Conservation (phyloP, 306 rosid genomes). For the Quercus wislizeni region DNA sequence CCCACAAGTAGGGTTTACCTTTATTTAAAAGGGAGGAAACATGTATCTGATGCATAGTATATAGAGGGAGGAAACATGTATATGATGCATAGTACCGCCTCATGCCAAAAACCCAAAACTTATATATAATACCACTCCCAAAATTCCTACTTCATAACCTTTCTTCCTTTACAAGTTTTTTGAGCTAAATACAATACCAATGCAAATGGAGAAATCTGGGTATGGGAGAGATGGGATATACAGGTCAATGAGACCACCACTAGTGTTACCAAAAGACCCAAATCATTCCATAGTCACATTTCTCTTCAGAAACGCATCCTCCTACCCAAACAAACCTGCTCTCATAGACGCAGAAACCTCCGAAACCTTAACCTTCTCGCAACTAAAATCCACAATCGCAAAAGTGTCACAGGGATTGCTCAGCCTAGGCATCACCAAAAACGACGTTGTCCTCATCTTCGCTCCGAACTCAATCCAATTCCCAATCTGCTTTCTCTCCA, state of each 20-base stretch:
- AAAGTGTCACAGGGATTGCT: constrained; percentile 51
- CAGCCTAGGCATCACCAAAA: constrained; percentile 55
- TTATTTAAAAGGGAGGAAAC: too few relatives aligned
- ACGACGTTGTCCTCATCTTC: constrained; percentile 75
- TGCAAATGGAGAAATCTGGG: constrained; percentile 76
- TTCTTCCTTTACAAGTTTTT: too few relatives aligned
- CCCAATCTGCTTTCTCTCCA: constrained; percentile 56
- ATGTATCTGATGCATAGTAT: too few relatives aligned
- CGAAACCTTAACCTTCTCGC: constrained; percentile 43
- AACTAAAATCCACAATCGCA: constrained; percentile 43
- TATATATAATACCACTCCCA: too few relatives aligned
- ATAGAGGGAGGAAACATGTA: too few relatives aligned
- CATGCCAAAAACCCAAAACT: too few relatives aligned
- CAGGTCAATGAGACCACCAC: constrained; percentile 67
- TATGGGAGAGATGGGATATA: constrained; percentile 70
- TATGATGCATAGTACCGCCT: too few relatives aligned
- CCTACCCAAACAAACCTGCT: constrained; percentile 56
- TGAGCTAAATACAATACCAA: not conserved
- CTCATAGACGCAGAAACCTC: constrained; percentile 57
- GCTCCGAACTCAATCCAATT: constrained; percentile 66
- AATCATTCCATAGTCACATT: constrained; percentile 58
- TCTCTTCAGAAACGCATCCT: constrained; percentile 47
- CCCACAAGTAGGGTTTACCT: too few relatives aligned
- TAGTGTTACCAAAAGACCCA: constrained; percentile 40
- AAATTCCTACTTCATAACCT: too few relatives aligned